Base-by-base conservation (phyloP, 2,329 filamentous ascomycete genomes). In the Cordyceps javanica region DNA sequence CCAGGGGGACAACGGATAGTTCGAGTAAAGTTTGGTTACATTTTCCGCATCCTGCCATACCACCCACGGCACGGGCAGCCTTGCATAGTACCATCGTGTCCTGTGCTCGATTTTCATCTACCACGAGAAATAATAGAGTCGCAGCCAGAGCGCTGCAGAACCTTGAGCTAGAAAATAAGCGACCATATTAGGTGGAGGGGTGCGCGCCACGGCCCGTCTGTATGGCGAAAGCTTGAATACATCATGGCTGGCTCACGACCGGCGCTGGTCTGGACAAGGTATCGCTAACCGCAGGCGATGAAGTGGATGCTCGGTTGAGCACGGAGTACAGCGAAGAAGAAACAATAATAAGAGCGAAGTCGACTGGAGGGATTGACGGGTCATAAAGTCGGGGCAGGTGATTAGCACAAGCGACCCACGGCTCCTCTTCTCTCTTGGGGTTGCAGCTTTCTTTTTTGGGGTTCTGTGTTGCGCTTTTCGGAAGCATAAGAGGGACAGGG, bases 381-480 rank as follows among this genome's bases (percentile, higher is more conserved):
- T 36, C 39, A 45, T 16, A 44, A 46, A 38, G 28, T 55, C n/a
- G 52, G 23, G 25, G 52, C 23, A 38, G 42, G 46, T 39, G 32
- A 46, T 25, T 26, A 44, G 41, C 28, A 41, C 30, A 21, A 23
- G 44, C 44, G 49, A 58, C 55, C 55, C 48, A 58, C 32, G 55
- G 52, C 55, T 52, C 48, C 55, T 58, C 55, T 48, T 58, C 44
- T 58, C 55, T 58, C 55, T 51, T 58, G 52, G 39, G 55, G 41
- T 52, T 26, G 48, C 48, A 26, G 38, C 55, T 58, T 58, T 52
- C 55, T 58, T 58, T 58, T 58, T 58, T 48, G 55, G 48, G 55
- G 55, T 46, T 58, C 55, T 52, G 39, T 44, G 46, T 58, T 58
- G 55, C 55, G 55, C 55, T 58, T 58, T 58, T 52, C 53, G 53